Base-by-base conservation (phyloP, 495 filamentous ascomycete species). In the Penicillium nucicola region DNA sequence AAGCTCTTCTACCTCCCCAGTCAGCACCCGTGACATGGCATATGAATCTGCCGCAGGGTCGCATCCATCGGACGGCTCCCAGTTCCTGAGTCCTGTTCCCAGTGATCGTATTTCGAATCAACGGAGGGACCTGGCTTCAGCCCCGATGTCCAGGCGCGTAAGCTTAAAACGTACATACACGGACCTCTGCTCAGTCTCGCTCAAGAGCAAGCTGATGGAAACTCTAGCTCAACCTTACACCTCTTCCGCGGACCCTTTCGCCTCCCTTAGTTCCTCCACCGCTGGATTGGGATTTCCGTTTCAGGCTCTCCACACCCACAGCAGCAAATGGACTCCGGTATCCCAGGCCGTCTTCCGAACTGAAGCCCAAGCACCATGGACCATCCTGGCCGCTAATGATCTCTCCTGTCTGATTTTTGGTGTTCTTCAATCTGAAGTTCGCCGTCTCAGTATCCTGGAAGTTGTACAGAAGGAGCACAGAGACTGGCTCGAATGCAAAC, bases 271-370 rank as follows among this genome's bases (percentile, higher is more conserved):
- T 52, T 64, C 69, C 11, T 69, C 70, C 7, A 65, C 58, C 8
- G 35, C 64, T 49, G 62, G 71, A 52, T 58, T 64, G 33, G 68
- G 69, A 32, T 60, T 75, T 22, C 76, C 79, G 11, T 61, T 64
- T 17, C 69, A 75, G 10, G 71, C 79, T 22, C 78, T 89, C 20
- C 89, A 92, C 63, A 88, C 87, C 18, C 92, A 97, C 69, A 83
- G 89, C 49, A 92, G 84, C 62, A 86, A 95, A 62, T 96, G 86
- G 84, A 86, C 87, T 7, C 92, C 91, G 7, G 88, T 91, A 23
- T 87, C 90, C 14, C 95, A 98, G 70, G 93, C 93, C 33, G 95
- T 98, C 42, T 98, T 98, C 61, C 91, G 92, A 14, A 98, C 93
- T 13, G 88, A 95, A 67, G 79, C 88, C 37, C 78, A 85, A 37